Conservation (phyloP, 1,284 basidiomycete species). For the Malassezia furfur region DNA sequence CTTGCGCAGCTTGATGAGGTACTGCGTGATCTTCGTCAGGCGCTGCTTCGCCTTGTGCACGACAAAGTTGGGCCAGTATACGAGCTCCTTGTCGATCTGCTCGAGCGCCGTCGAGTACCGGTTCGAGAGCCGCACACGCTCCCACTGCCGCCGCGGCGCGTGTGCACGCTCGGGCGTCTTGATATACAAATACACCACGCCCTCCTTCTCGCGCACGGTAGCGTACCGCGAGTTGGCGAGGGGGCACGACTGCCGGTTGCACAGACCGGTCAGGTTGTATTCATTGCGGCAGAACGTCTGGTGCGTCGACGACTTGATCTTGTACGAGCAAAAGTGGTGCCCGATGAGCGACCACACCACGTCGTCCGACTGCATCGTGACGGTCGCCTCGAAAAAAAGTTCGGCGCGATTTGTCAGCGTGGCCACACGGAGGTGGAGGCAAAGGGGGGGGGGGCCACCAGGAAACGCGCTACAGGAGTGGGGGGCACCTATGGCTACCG, state of each 20-base stretch:
- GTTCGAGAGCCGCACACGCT: conserved; percentile 80
- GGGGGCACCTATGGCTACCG: too few relatives aligned
- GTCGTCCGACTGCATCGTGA: conserved; percentile 44
- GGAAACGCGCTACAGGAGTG: too few relatives aligned
- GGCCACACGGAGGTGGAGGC: too few relatives aligned
- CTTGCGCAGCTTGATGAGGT: conserved; percentile 93
- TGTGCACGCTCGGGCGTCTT: conserved; percentile 98
- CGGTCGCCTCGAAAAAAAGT: conserved; percentile 1
- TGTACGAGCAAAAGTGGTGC: conserved; percentile 46
- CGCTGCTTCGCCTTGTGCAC: conserved; percentile 99
- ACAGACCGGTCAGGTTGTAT: conserved; percentile 97
- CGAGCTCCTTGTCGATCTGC: conserved; percentile 67
- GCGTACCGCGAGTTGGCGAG: conserved; percentile 94
- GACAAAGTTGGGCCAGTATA: conserved; percentile 95
- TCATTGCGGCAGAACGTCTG: conserved; percentile 92
- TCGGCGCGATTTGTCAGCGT: conserved; percentile 2
- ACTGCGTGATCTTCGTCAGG: conserved; percentile 97
- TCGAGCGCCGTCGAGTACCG: conserved; percentile 91
- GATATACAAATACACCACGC: conserved; percentile 85
- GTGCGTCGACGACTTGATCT: conserved; percentile 43
- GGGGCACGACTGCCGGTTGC: conserved; percentile 89
- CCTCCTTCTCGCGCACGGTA: conserved; percentile 89
- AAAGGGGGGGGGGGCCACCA: too few relatives aligned
- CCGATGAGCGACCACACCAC: conserved; percentile 46
- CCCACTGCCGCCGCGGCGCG: conserved; percentile 93